phyloP scores from a whole-genome alignment of 2,329 filamentous ascomycete genomes.

The Rutstroemia sp. region DNA sequence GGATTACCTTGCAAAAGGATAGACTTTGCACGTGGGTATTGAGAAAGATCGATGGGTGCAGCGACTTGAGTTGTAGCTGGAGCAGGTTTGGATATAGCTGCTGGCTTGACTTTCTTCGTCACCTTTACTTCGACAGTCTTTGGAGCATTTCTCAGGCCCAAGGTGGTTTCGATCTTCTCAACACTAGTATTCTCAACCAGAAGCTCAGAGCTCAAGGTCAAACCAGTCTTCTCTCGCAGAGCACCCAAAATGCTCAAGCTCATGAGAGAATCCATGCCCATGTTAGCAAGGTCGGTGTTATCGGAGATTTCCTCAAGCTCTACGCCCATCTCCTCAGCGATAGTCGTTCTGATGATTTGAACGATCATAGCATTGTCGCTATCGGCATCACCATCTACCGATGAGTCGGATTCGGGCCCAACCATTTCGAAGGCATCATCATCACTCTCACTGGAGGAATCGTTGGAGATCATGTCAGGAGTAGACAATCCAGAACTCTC shows the following conservation, averaged over 20 bases:
- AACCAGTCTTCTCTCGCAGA: constrained; percentile 5
- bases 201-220: constrained; percentile 35
- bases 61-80: neutral
- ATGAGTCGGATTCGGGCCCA: neutral
- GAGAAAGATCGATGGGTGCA: neutral
- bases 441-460: neutral
- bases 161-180: constrained; percentile 16
- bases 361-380: constrained; percentile 3
- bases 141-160: constrained; percentile 14
- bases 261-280: constrained; percentile 11
- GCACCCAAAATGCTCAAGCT: constrained; percentile 7
- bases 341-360: constrained; percentile 16
- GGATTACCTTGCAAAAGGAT: constrained; percentile 40
- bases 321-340: constrained; percentile 8
- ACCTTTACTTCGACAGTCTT: constrained; percentile 1
- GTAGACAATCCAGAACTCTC: constrained; percentile 2
- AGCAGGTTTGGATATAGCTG: neutral
- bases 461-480: constrained; percentile 2
- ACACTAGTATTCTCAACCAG: constrained; percentile 20
- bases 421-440: constrained; percentile 1
- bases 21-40: constrained; percentile 22
- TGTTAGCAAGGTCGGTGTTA: constrained; percentile 8
- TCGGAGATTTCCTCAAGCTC: constrained; percentile 10
- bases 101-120: neutral
- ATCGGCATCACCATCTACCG: neutral